Conservation (phyloP, 164 flowering plant species). For the Annona cherimola region DNA sequence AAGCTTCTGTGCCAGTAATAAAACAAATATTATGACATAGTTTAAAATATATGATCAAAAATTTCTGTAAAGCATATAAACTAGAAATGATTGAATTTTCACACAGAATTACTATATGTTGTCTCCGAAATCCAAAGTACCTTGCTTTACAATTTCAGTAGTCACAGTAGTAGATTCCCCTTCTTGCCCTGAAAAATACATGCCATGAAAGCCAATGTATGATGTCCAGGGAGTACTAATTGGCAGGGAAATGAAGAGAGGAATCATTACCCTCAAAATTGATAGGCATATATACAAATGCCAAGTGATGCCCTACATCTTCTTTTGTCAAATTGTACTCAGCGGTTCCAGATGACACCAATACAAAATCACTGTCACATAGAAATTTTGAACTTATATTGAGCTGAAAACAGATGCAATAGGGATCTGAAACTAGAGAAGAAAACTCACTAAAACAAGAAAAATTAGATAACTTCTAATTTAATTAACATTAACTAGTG, state of each 20-base stretch:
- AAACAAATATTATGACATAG: background rate
- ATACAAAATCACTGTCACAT: constrained; percentile 46
- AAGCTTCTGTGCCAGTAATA: background rate
- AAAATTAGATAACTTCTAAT: background rate
- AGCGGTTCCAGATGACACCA: constrained; percentile 60
- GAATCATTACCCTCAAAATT: constrained; percentile 75
- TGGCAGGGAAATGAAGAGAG: constrained; percentile 2
- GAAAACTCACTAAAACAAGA: background rate
- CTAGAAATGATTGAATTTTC: background rate
- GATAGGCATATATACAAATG: constrained; percentile 73
- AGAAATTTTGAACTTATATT: background rate
- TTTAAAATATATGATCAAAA: background rate
- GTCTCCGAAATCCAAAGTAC: constrained; percentile 27
- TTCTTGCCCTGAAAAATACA: constrained; percentile 66
- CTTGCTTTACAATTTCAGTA: constrained; percentile 62
- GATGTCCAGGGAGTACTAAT: constrained; percentile 1
- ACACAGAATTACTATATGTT: background rate
- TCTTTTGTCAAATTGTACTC: constrained; percentile 78
- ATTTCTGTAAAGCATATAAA: background rate
- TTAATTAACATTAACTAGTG: no score
- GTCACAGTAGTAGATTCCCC: constrained; percentile 62
- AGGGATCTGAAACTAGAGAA: background rate
- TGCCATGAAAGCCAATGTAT: background rate
- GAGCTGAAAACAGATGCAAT: background rate
- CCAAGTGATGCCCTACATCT: constrained; percentile 69